Evolutionary conservation across 495 filamentous ascomycete species (phyloP), one percentile per base, ranked within the genome.

Genomic region (Halenospora varia): DNA sequence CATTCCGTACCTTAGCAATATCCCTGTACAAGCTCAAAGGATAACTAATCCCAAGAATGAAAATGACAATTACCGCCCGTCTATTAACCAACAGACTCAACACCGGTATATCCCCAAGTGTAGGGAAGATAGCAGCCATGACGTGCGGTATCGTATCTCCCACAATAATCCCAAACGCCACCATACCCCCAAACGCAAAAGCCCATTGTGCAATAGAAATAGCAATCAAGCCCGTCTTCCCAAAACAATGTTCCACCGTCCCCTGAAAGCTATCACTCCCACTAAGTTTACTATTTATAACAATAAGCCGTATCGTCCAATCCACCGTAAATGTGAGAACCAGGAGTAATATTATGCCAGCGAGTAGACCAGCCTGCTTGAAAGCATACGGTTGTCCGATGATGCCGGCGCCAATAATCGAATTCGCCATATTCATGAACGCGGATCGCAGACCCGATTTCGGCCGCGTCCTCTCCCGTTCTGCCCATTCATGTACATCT

Each of bases 371-470:
- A 13, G 94, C 92, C 68, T 97, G 90, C 23, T 84, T 82, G 64
- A 98, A 87, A 8, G 94, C 94, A 73, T 97, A 97, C 9, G 94
- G 92, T 70, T 97, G 95, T 1, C 90, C 94, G 68, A 98, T 97
- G 63, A 98, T 98, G 0, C 94, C 94, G 2, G 94, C 94, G 10
- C 94, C 94, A 71, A 98, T 97, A 64, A 98, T 98, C 61, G 86
- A 91, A 70, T 98, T 98, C 45, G 92, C 92, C 94, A 98, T 98
- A 71, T 98, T 98, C 90, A 96, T 96, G 61, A 98, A 97, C 9
- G 80, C 80, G 18, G 70, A 69, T 2, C 71, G 57, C 39, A 82
- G 51, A 0, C 75, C 75, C 6, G 70, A 75, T 63, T 78, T 79
- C 20, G 80, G 80, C 9, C 80, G 70, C 10, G 59, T 51, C 0